phyloP scores from a whole-genome alignment of 108 stramenopile genomes.

The Thalassiosira profunda region DNA sequence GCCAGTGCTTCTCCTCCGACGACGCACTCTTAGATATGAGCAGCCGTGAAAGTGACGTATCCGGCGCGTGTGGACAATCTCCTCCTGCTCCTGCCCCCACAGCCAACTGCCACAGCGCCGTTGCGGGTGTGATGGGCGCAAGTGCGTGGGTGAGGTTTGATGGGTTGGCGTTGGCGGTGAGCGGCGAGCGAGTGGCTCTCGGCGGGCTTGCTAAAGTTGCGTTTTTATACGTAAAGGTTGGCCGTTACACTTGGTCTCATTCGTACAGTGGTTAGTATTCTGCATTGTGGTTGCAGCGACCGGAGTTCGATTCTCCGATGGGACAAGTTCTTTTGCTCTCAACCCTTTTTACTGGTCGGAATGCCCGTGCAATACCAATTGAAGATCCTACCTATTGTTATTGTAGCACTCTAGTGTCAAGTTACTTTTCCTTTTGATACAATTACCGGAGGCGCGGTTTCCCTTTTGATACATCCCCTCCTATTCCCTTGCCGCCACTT shows the following conservation, averaged over 20 bases:
- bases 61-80: no score
- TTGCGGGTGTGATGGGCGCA: not conserved
- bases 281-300: conserved; percentile 56
- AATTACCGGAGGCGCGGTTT: no score
- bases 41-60: no score
- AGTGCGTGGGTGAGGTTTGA: not conserved
- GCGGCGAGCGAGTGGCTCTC: not conserved
- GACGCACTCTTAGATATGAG: no score
- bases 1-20: no score
- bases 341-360: no score
- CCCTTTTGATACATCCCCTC: no score
- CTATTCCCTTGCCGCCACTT: no score
- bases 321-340: conserved; percentile 14
- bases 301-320: conserved; percentile 57
- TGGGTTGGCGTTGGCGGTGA: not conserved
- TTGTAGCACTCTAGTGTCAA: no score
- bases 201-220: not conserved
- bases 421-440: no score
- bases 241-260: conserved; percentile 1
- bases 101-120: not conserved
- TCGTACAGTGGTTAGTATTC: conserved; percentile 66
- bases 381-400: no score
- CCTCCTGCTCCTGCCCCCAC: not conserved
- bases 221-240: not conserved
- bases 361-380: no score